Conservation (phyloP, 257 asterid species). For the Solanum bulbocastanum region DNA sequence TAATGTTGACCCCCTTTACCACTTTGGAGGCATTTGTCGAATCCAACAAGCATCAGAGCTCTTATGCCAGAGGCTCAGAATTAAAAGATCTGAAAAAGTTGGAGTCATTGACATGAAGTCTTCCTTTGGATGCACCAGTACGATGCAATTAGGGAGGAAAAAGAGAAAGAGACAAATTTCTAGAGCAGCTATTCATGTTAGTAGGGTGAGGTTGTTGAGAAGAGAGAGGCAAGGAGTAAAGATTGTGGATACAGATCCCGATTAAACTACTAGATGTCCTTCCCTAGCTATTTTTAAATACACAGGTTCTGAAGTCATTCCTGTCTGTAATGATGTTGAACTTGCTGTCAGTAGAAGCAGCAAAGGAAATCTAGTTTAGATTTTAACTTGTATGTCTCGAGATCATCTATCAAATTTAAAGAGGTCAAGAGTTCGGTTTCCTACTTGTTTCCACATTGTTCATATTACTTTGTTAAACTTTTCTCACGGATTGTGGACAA, state of each 20-base stretch:
- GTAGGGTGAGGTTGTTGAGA: slow-evolving; percentile 60
- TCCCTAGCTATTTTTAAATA: background rate
- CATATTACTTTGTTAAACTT: background rate
- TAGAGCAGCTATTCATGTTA: slow-evolving; percentile 25
- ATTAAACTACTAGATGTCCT: background rate
- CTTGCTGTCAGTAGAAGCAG: background rate
- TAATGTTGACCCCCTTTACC: slow-evolving; percentile 44
- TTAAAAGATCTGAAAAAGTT: slow-evolving; percentile 11
- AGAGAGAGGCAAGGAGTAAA: slow-evolving; percentile 44
- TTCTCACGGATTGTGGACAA: background rate
- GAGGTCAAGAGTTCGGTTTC: background rate
- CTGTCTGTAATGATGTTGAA: background rate
- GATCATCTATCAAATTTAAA: background rate
- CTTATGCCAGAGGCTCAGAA: slow-evolving; percentile 21
- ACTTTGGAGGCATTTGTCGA: slow-evolving; percentile 53
- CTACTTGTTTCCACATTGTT: background rate
- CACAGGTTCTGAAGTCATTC: background rate
- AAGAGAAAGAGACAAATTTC: slow-evolving; percentile 25
- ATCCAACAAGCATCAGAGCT: slow-evolving; percentile 38
- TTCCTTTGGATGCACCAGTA: slow-evolving; percentile 5
- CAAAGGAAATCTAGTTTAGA: background rate
- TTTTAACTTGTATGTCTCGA: background rate
- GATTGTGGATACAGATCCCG: slow-evolving; percentile 29
- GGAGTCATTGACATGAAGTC: slow-evolving; percentile 19
- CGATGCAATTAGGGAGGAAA: slow-evolving; percentile 22